Percentiles rank a stretch among this genome's conserved stretches.
Evolutionary conservation across 2,329 filamentous ascomycete genomes (phyloP).

Genomic region (Stylonectria norvegica): DNA sequence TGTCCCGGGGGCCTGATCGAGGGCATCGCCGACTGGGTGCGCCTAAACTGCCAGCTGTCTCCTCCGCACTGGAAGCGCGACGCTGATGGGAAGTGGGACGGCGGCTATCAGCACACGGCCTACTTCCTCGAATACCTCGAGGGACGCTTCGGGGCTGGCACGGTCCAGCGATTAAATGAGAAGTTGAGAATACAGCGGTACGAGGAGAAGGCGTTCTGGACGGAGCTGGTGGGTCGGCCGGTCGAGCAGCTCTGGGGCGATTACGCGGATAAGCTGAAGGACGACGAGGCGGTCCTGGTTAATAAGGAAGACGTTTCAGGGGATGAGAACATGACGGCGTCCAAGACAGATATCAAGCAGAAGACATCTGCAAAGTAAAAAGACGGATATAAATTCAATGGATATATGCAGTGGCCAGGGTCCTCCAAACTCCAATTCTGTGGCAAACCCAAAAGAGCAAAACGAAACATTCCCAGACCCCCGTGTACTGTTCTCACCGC

Average conservation of each 20-base stretch:
- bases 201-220: slow-evolving; percentile 64
- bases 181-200: slow-evolving; percentile 62
- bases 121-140: slow-evolving; percentile 91
- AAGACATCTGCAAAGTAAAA: neutral
- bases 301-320: slow-evolving; percentile 1
- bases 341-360: slow-evolving; percentile 1
- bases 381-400: neutral
- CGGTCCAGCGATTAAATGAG: slow-evolving; percentile 63
- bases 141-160: slow-evolving; percentile 55
- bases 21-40: slow-evolving; percentile 90
- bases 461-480: neutral
- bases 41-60: slow-evolving; percentile 66
- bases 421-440: slow-evolving; percentile 14
- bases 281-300: slow-evolving; percentile 3
- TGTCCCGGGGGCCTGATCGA: slow-evolving; percentile 79
- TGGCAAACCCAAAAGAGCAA: neutral
- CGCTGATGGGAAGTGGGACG: slow-evolving; percentile 67
- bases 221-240: slow-evolving; percentile 60
- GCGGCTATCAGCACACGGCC: slow-evolving; percentile 84
- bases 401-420: neutral
- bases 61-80: slow-evolving; percentile 80
- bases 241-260: slow-evolving; percentile 72
- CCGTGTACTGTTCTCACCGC: slow-evolving; percentile 8
- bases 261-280: slow-evolving; percentile 49
- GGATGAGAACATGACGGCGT: slow-evolving; percentile 4